Percentiles rank a stretch among this genome's conserved stretches.
Conservation (phyloP, 441 rosid genomes). For the Biscutella laevigata region DNA sequence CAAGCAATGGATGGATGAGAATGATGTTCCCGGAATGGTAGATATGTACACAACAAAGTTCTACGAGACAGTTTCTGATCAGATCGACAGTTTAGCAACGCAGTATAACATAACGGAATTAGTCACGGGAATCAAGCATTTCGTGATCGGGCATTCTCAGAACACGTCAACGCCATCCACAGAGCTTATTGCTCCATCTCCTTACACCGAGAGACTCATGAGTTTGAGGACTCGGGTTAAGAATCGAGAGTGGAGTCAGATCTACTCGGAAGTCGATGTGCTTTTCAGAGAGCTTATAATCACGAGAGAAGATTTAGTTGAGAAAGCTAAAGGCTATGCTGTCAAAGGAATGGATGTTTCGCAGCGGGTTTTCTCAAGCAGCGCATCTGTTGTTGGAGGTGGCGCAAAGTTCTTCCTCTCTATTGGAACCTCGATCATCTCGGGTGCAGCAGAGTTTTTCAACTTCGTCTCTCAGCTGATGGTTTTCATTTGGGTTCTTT, state of each 20-base stretch:
- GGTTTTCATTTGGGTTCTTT: constrained; percentile 81
- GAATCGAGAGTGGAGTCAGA: constrained; percentile 69
- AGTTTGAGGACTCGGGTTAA: constrained; percentile 46
- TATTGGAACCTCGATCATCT: constrained; percentile 54
- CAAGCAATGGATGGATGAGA: constrained; percentile 90
- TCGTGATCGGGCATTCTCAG: constrained; percentile 44
- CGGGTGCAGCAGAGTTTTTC: constrained; percentile 87
- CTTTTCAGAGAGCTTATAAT: constrained; percentile 67
- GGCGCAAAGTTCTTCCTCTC: constrained; percentile 61
- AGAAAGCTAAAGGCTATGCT: constrained; percentile 78
- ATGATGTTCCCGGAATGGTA: constrained; percentile 82
- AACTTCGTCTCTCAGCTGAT: constrained; percentile 75
- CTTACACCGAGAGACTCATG: constrained; percentile 62
- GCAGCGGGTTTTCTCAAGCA: constrained; percentile 51
- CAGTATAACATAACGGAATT: constrained; percentile 89
- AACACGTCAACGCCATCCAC: constrained; percentile 44
- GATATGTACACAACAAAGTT: constrained; percentile 63
- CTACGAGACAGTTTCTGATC: constrained; percentile 71
- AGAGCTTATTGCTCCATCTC: constrained; percentile 52
- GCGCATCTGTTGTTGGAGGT: constrained; percentile 70
- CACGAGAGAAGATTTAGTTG: constrained; percentile 70
- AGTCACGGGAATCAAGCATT: constrained; percentile 79
- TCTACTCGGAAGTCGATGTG: constrained; percentile 64
- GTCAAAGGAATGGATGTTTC: constrained; percentile 70
- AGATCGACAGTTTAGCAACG: constrained; percentile 77